These are phyloP conservation scores for Aspergillus pseudoterreus DNA, from an alignment of 2,329 filamentous ascomycete species.

Conservation along the genomic window DNA sequence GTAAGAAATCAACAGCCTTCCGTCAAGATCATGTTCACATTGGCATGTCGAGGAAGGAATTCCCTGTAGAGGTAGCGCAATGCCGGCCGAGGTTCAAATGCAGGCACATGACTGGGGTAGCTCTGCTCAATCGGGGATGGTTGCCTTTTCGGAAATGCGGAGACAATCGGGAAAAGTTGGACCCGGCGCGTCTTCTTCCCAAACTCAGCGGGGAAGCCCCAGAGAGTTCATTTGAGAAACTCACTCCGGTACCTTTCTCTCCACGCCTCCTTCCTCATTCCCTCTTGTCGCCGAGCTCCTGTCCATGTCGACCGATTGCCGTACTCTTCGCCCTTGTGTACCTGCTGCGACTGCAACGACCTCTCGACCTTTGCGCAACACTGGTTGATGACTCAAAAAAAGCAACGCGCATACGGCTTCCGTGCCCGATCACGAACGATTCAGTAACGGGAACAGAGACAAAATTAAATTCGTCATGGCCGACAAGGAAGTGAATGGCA, in stretches of 20 bases:
- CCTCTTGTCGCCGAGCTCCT: background rate
- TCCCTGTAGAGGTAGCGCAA: no score
- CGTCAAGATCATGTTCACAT: no score
- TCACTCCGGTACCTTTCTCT: constrained; percentile 8
- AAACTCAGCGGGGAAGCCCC: constrained; percentile 18
- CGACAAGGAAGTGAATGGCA: constrained; percentile 20
- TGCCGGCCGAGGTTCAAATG: no score
- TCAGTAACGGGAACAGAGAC: constrained; percentile 26
- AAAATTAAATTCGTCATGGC: constrained; percentile 17
- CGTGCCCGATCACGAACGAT: constrained; percentile 22
- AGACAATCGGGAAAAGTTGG: constrained; percentile 19
- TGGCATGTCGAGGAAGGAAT: no score
- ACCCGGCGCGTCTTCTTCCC: constrained; percentile 6
- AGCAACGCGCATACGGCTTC: constrained; percentile 18
- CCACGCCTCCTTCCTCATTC: background rate
- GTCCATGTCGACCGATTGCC: constrained; percentile 27
- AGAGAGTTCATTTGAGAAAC: background rate
- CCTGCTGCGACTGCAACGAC: constrained; percentile 12
- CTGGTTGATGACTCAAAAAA: constrained; percentile 29
- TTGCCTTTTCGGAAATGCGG: constrained; percentile 15
- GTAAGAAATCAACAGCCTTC: no score
- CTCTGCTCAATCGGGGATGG: background rate
- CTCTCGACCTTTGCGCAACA: constrained; percentile 20
- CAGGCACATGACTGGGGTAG: background rate
- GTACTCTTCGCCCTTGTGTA: constrained; percentile 19